Base-by-base conservation (phyloP, 2,329 filamentous ascomycete genomes). In the Bipolaris bicolor region DNA sequence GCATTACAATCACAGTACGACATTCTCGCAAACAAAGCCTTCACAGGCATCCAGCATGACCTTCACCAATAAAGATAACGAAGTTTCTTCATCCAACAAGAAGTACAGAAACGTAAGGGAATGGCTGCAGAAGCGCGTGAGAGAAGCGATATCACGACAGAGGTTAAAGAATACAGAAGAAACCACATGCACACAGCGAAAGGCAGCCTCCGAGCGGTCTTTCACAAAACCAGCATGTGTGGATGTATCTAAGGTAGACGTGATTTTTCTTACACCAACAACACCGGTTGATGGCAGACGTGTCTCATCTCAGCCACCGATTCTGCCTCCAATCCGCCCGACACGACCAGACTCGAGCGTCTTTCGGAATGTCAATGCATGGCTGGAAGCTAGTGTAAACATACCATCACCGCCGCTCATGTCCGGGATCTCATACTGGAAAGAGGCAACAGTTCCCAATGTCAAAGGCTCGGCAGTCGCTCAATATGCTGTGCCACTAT, bases 381-480 rank as follows among this genome's bases (percentile, higher is more conserved):
- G 73, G 73, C 60, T 76, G 2, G 71, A 75, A 34, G 63, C 69
- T 7, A 74, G 67, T 52, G 57, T 62, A 33, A 64, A 49, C 26
- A 65, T 60, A n/a, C 64, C 69, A 1, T 64, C 68, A 7, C 64
- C 68, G 43, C 66, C 68, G 3, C 52, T 76, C 16, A 76, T 76
- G 73, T 58, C 61, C 5, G 73, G 72, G n/a, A 36, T 75, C 5
- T 54, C 68, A 6, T 76, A 76, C 58, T 75, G 72, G 73, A 64
- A 62, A 54, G 63, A 65, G 22, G 69, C 58, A 11, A 56, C 61
- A 3, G 41, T 37, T 5, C 39, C 49, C 6, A 54, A 60, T 33
- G 10, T 59, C 3, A 51, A 52, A 26, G 47, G 62, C 13, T 55
- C 58, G 0, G 22, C 59, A 2, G 60, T 59, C 22, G 58, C 69